phyloP scores from a whole-genome alignment of 495 filamentous ascomycete genomes.

The Neurospora sp. region DNA sequence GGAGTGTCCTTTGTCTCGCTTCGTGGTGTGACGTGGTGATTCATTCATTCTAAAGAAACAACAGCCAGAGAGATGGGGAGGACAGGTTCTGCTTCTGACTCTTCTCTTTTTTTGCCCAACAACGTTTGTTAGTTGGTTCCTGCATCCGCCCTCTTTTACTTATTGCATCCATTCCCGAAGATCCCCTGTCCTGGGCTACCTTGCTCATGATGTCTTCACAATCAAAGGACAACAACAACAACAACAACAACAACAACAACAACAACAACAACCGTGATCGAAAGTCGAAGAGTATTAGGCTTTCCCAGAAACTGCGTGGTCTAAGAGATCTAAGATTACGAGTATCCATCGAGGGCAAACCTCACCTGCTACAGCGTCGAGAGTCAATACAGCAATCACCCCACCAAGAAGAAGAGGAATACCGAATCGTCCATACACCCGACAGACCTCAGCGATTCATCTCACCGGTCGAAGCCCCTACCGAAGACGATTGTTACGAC shows the following conservation, averaged over 20 bases:
- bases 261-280: not conserved
- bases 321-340: constrained; percentile 1
- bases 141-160: not conserved
- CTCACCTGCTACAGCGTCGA: not conserved
- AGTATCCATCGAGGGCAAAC: not conserved
- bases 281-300: not conserved
- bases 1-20: not conserved
- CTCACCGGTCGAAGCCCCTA: constrained; percentile 10
- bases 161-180: not conserved
- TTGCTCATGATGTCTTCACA: not conserved
- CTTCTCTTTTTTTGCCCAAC: not conserved
- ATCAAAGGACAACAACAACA: not conserved
- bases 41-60: not conserved
- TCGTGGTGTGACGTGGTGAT: not conserved
- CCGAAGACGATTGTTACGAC: constrained; percentile 18
- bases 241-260: too few relatives aligned
- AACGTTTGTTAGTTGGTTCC: not conserved
- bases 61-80: not conserved
- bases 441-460: constrained; percentile 11
- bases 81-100: not conserved
- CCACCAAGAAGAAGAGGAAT: constrained; percentile 5
- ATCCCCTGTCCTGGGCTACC: not conserved
- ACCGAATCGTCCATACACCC: constrained; percentile 20
- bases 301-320: constrained; percentile 15
- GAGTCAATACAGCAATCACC: not conserved